Percentiles rank a stretch among this genome's conserved stretches.
phyloP scores from a whole-genome alignment of 192 early-diverging fungal genomes.

The Thoreauomyces humboldtii region DNA sequence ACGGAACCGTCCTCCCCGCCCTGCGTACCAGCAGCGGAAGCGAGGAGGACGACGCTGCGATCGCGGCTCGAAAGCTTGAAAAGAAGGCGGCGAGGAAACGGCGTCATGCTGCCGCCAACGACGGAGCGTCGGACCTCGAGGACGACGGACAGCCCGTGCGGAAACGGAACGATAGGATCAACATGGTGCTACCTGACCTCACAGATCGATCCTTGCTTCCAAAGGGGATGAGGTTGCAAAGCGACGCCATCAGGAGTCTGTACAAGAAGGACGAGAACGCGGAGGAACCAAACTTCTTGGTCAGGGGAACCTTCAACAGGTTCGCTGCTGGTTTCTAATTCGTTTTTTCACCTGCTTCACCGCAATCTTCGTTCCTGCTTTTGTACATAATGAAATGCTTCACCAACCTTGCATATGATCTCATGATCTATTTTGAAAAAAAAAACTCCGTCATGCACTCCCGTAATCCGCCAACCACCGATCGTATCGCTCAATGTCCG shows the following conservation, averaged over 20 bases:
- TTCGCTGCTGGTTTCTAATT: slow-evolving; percentile 33
- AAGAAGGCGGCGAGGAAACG: slow-evolving; percentile 20
- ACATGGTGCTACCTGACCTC: slow-evolving; percentile 49
- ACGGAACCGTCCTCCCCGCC: neutral
- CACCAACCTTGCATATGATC: too few species aligned
- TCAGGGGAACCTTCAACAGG: slow-evolving; percentile 52
- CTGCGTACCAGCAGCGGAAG: slow-evolving; percentile 17
- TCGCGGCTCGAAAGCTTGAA: slow-evolving; percentile 40
- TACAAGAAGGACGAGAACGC: slow-evolving; percentile 29
- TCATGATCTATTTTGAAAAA: too few species aligned
- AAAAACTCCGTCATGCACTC: neutral
- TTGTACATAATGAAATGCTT: too few species aligned
- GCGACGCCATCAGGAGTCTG: slow-evolving; percentile 47
- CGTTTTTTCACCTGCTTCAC: too few species aligned
- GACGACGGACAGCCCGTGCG: slow-evolving; percentile 3
- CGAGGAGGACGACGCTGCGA: slow-evolving; percentile 29
- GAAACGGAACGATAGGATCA: slow-evolving; percentile 26
- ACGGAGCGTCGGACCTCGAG: neutral
- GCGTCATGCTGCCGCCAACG: too few species aligned
- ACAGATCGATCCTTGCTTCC: slow-evolving; percentile 24
- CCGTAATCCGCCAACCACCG: slow-evolving; percentile 61
- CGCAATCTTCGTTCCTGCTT: too few species aligned
- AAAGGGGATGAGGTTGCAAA: slow-evolving; percentile 15
- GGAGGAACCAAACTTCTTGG: slow-evolving; percentile 43
- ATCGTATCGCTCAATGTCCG: slow-evolving; percentile 50